These are phyloP conservation scores for Alnus rubra DNA, from an alignment of 306 rosid species.

Conservation along the genomic window DNA sequence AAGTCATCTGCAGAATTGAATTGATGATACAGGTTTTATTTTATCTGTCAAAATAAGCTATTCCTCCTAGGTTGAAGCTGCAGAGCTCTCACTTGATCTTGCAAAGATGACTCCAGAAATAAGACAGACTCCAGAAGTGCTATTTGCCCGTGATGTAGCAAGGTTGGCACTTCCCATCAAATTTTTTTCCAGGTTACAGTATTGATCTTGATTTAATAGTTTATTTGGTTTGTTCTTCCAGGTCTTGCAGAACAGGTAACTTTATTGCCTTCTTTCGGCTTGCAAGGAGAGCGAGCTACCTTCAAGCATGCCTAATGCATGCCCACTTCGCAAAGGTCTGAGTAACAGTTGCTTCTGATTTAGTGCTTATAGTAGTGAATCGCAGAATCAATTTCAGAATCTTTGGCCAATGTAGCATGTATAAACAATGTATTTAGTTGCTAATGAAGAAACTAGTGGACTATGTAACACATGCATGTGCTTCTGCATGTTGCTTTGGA, in stretches of 20 bases:
- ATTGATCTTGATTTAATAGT: constrained; percentile 29
- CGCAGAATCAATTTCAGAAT: constrained; percentile 10
- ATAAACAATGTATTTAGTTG: constrained; percentile 20
- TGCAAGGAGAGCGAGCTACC: constrained; percentile 89
- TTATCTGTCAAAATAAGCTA: constrained; percentile 37
- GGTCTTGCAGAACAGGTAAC: constrained; percentile 91
- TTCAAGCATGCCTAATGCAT: constrained; percentile 99
- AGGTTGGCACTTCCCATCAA: constrained; percentile 49
- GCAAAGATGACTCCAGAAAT: constrained; percentile 96
- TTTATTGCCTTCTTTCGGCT: constrained; percentile 89
- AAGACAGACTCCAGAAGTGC: constrained; percentile 88
- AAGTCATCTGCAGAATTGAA: constrained; percentile 38
- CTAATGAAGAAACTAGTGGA: constrained; percentile 10
- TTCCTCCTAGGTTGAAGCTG: constrained; percentile 90
- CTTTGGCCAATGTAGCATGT: constrained; percentile 19
- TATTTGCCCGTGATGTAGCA: constrained; percentile 93
- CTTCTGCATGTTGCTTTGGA: constrained; percentile 23
- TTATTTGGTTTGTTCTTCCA: constrained; percentile 45
- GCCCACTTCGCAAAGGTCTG: constrained; percentile 97
- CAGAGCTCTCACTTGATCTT: constrained; percentile 99
- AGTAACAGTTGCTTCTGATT: constrained; percentile 23
- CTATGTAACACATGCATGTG: constrained; percentile 18
- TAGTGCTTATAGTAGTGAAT: constrained; percentile 14
- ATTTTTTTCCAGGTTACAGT: constrained; percentile 21
- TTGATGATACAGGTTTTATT: constrained; percentile 37